Conservation (phyloP, 306 rosid species). For the Benincasa hispida region DNA sequence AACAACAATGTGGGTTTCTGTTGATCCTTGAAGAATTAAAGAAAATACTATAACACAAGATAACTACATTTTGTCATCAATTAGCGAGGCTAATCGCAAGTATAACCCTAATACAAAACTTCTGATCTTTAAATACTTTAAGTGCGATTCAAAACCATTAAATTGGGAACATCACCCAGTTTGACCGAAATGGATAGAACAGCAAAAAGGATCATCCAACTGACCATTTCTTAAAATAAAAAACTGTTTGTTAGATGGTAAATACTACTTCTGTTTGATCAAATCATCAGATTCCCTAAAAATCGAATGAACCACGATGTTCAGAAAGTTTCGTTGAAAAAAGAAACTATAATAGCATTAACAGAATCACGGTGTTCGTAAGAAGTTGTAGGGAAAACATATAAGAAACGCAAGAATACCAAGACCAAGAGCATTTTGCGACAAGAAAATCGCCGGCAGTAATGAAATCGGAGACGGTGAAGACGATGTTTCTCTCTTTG, state of each 20-base stretch:
- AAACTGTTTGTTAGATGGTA: background rate
- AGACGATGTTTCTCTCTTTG: background rate
- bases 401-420: background rate
- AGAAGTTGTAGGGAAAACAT: background rate
- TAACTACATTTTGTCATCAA: background rate
- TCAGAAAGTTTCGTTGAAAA: background rate
- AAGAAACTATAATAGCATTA: background rate
- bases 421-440: background rate
- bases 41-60: background rate
- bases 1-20: background rate
- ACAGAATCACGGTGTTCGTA: background rate
- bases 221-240: background rate
- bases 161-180: background rate
- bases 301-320: background rate
- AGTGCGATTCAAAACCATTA: background rate
- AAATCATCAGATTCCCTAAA: background rate
- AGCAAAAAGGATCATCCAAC: background rate
- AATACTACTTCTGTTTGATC: background rate
- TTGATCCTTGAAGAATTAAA: background rate
- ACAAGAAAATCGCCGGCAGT: background rate
- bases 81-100: background rate
- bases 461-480: background rate
- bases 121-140: no score
- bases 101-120: background rate
- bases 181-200: background rate